These are phyloP conservation scores for Daedaleopsis nitida DNA, from an alignment of 768 basidiomycete genomes.

Conservation along the genomic window DNA sequence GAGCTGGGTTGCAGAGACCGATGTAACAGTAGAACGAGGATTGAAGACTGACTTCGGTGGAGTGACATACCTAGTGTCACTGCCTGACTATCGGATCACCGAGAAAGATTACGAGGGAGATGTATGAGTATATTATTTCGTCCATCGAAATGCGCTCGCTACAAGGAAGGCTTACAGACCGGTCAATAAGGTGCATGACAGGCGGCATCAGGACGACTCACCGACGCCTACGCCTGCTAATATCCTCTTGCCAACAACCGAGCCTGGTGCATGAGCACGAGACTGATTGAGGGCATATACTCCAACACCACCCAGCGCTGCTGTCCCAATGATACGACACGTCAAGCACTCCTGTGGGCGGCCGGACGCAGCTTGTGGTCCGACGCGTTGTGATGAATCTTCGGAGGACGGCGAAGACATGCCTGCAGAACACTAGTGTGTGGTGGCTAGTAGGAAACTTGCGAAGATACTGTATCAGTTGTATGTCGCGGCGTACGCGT, in stretches of 20 bases:
- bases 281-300: conserved; percentile 69
- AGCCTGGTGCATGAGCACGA: conserved; percentile 63
- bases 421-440: background rate
- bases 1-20: too few relatives aligned
- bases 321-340: conserved; percentile 70
- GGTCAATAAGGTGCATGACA: background rate
- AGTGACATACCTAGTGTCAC: too few relatives aligned
- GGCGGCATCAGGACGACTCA: background rate
- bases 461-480: too few relatives aligned
- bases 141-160: conserved; percentile 2
- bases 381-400: background rate
- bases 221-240: conserved; percentile 60
- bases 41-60: too few relatives aligned
- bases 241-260: conserved; percentile 58
- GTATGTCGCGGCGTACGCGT: too few relatives aligned
- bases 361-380: background rate
- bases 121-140: too few relatives aligned
- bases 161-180: background rate
- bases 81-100: too few relatives aligned
- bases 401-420: background rate
- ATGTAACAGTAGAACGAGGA: too few relatives aligned
- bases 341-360: conserved; percentile 57
- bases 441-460: too few relatives aligned
- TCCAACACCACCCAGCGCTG: conserved; percentile 61
- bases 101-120: too few relatives aligned